These are phyloP conservation scores for Colletotrichum costaricense DNA, from an alignment of 2,329 filamentous ascomycete genomes.

Conservation along the genomic window DNA sequence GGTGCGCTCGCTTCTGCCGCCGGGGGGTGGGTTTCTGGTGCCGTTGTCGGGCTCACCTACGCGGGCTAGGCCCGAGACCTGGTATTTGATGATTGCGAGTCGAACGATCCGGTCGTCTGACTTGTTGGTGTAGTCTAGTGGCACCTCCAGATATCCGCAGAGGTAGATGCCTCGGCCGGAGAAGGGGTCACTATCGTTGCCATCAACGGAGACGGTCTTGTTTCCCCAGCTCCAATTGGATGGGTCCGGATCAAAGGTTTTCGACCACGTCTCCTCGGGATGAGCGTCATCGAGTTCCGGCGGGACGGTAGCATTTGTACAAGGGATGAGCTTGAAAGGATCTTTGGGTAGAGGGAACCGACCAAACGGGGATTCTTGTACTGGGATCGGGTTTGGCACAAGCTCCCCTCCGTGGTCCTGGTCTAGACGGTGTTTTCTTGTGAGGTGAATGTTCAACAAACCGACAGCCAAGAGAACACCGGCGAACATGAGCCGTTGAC, in stretches of 20 bases:
- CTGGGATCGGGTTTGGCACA: too few relatives aligned
- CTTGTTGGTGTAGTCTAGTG: conserved; percentile 59
- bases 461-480: conserved; percentile 8
- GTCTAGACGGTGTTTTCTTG: neutral
- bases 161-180: conserved; percentile 57
- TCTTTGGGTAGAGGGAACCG: conserved; percentile 55
- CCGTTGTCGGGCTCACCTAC: conserved; percentile 28
- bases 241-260: conserved; percentile 56
- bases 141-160: conserved; percentile 60
- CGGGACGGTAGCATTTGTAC: conserved; percentile 53
- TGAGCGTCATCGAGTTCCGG: conserved; percentile 53
- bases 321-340: conserved; percentile 59
- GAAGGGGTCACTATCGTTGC: conserved; percentile 45
- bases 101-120: conserved; percentile 56
- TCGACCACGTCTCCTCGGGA: conserved; percentile 51
- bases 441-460: neutral
- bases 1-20: conserved; percentile 56
- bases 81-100: conserved; percentile 61
- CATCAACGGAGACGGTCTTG: conserved; percentile 1
- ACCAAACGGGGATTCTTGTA: conserved; percentile 38
- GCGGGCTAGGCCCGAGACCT: conserved; percentile 56
- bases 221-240: conserved; percentile 59
- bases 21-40: conserved; percentile 35
- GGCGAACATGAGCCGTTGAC: neutral
- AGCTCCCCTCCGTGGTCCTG: neutral